Evolutionary conservation across 306 rosid genomes (phyloP), one percentile per base, ranked within the genome.

Genomic region (Fagus sylvatica): DNA sequence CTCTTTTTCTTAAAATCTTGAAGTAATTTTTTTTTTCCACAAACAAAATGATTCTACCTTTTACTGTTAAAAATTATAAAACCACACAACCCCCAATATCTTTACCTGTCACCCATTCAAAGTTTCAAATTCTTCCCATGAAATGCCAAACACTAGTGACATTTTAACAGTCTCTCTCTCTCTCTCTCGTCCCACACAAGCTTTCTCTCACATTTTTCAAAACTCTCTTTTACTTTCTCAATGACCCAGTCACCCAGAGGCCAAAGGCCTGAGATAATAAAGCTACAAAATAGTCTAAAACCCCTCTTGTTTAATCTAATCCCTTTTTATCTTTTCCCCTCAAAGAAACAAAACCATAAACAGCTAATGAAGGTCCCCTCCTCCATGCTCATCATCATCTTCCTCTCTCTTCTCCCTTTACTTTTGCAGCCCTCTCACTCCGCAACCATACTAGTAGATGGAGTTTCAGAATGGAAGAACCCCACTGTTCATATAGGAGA

Each of bases 401-500:
- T 82, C 60, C 40, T 81, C 87, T 65, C 78, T 75, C 57, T 88
- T 77, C 70, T 85, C 1, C 60, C 81, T 46, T 68, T 79, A 42
- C 79, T 92, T 69, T 76, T 86, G 74, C 87, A 82, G 74, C 53
- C 86, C 69, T 89, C 91, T 76, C 83, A 75, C 41, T 92, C 93
- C 66, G 71, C 90, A 43, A 82, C 90, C 40, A 81, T 85, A 67
- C 81, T 87, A 30, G 92, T 94, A 10, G 92, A 94, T 81, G 98
- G 98, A 77, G 84, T 88, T 88, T 87, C 90, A 74, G 83, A 89
- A 71, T 89, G 97, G 98, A 94, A 92, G 76, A 78, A 88, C 12
- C 93, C 97, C 7, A 79, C 76, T 77, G 97, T 90, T 72, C 87
- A 84, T 69, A 84, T 90, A 15, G 97, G 98, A 79, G 98, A 94